These are phyloP conservation scores for Plasmodium berghei DNA, from an alignment of 169 alveolate genomes.

Conservation along the genomic window DNA sequence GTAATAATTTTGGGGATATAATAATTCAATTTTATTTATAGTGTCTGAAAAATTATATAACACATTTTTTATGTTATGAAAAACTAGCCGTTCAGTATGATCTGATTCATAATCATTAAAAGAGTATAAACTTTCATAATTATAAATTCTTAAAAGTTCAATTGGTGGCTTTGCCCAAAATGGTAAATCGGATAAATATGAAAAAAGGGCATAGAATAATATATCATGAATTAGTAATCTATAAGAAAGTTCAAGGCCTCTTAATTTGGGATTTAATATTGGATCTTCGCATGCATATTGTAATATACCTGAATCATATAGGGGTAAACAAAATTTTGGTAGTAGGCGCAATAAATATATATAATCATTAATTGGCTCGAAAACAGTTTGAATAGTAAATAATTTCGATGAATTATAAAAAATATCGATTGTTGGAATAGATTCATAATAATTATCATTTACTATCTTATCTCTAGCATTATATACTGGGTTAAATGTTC, in stretches of 20 bases:
- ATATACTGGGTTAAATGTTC: slow-evolving; percentile 67
- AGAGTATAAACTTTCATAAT: slow-evolving; percentile 79
- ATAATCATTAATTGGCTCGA: slow-evolving; percentile 58
- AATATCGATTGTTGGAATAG: slow-evolving; percentile 80
- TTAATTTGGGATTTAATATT: slow-evolving; percentile 75
- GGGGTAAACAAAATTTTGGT: slow-evolving; percentile 82
- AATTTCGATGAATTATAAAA: slow-evolving; percentile 78
- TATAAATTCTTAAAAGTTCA: slow-evolving; percentile 76
- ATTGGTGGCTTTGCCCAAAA: slow-evolving; percentile 84
- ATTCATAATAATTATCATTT: slow-evolving; percentile 62
- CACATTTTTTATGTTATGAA: slow-evolving; percentile 78
- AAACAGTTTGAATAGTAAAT: slow-evolving; percentile 67
- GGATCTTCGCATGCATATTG: slow-evolving; percentile 84
- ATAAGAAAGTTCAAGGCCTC: slow-evolving; percentile 82
- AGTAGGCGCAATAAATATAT: slow-evolving; percentile 75
- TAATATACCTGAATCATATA: slow-evolving; percentile 81
- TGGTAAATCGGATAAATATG: slow-evolving; percentile 83
- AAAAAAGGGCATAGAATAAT: slow-evolving; percentile 78
- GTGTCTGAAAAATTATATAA: slow-evolving; percentile 78
- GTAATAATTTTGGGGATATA: slow-evolving; percentile 65
- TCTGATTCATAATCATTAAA: slow-evolving; percentile 80
- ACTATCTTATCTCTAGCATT: slow-evolving; percentile 58
- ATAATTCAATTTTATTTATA: slow-evolving; percentile 75
- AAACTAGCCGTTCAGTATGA: slow-evolving; percentile 80
- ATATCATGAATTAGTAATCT: slow-evolving; percentile 82